Evolutionary conservation across 192 early-diverging fungal genomes (phyloP), one percentile per base, ranked within the genome.

Genomic region (Rhizophagus prolifer): DNA sequence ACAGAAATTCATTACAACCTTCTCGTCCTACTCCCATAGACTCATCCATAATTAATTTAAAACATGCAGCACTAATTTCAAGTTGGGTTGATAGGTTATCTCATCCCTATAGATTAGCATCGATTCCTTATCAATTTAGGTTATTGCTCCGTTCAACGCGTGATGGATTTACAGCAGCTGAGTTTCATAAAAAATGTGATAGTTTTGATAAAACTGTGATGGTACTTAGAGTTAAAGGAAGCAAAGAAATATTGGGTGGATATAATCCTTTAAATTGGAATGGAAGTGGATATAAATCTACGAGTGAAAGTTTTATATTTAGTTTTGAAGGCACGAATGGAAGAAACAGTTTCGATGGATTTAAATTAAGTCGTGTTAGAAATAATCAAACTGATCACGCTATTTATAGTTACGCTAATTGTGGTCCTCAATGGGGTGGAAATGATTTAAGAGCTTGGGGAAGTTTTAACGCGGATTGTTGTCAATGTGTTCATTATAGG

Each of bases 111-210:
- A 70, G 46, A 14, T 70, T 47, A 26, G 68, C 68, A 44, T 50
- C 41, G 21, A 70, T 70, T 47, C 68, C 68, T 38, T 70, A 70
- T 50, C 31, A 70, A 25, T 70, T 70, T 50, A 70, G 23, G 21
- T 70, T 70, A 25, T 16, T 70, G 26, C 38, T 70, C 6, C 30
- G 68, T 26, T 16, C 34, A 70, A 47, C 36, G 1, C 68, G 68
- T 28, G 68, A 70, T 50, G 68, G 68, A 7, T 70, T 47, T 28
- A 50, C 41, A n/a, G 30, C 46, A 38, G 68, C 36, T 4, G 46
- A 41, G n/a, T 70, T 70, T 70, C 68, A 70, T 50, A 70, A 70
- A 41, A 47, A 47, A 70, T 70, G 68, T 47, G 68, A 70, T 70
- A 26, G 25, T 26, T 70, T 23, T 44, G 68, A 50, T 38, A 41